Base-by-base conservation (phyloP, 805 yeast genomes). In the Hanseniaspora valbyensis region DNA sequence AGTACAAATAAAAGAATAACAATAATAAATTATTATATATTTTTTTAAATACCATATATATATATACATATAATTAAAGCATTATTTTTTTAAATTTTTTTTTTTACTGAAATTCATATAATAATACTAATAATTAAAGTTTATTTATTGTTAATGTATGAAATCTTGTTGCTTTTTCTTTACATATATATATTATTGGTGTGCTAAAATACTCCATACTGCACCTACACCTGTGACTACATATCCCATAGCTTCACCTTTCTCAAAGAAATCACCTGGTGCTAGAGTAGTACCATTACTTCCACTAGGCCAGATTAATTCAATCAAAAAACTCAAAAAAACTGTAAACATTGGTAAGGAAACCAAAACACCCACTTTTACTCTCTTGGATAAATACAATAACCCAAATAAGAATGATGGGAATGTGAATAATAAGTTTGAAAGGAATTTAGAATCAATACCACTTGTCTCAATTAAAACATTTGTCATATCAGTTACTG, bases 211-310 rank as follows among this genome's bases (percentile, higher is more conserved):
- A 10, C 51, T 38, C 51, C 44, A 48, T 19, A 48, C 13, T 10
- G 51, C 37, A 32, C 51, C 51, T 19, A 48, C 10, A 18, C 51
- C 51, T 12, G 44, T 26, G 4, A 40, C 13, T 2, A 48, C 18
- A n/a, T 48, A 48, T 12, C 51, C 51, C n/a, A 40, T 8, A 13
- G 29, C 32, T 33, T 48, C 51, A n/a, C 44, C 44, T 4, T n/a
- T 33, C 1, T 42, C 42, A 37, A 32, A 48, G 6, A 44, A 13
- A 8, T 40, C 44, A 1, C 44, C 51, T 7, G 34, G 39, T 16
- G 44, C 13, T 8, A 48, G 14, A 9, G 41, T 48, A 16, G 44
- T 29, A 16, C 44, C 51, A 19, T 32, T 33, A 7, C 32, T 22
- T 7, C 41, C 40, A 18, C 41, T 30, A 19, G 44, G 40, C 34